Conservation (phyloP, 345 rosid genomes). For the Cochlearia excelsa region DNA sequence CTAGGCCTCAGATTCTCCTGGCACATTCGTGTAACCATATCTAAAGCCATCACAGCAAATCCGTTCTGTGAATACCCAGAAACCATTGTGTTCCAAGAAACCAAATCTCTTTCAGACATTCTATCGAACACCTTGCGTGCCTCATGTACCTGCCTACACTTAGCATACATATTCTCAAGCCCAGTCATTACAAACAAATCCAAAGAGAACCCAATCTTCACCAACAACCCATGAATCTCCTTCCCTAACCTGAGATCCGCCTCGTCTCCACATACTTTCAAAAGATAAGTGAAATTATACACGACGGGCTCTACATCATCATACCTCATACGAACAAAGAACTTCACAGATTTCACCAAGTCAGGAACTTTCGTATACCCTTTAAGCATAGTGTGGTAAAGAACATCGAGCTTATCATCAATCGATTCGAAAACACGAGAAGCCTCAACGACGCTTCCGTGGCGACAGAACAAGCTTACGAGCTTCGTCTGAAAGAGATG, state of each 20-base stretch:
- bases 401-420: conserved; percentile 53
- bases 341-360: conserved; percentile 44
- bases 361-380: conserved; percentile 59
- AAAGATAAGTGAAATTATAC: conserved; percentile 68
- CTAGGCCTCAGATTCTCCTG: conserved; percentile 61
- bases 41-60: conserved; percentile 52
- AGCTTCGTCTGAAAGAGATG: conserved; percentile 74
- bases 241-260: conserved; percentile 53
- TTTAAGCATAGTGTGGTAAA: conserved; percentile 80
- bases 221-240: conserved; percentile 71
- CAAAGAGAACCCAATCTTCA: conserved; percentile 55
- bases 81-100: conserved; percentile 80
- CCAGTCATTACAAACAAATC: conserved; percentile 71
- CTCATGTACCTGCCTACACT: conserved; percentile 56
- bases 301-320: conserved; percentile 58
- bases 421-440: conserved; percentile 67
- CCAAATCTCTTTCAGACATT: conserved; percentile 79
- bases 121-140: conserved; percentile 80
- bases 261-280: conserved; percentile 65
- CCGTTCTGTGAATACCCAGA: conserved; percentile 79
- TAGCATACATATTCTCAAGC: conserved; percentile 61
- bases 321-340: conserved; percentile 60
- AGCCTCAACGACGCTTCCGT: conserved; percentile 61
- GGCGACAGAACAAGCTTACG: conserved; percentile 68
- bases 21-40: conserved; percentile 56